Evolutionary conservation across 2,329 filamentous ascomycete genomes (phyloP).

Genomic region (Fusarium sp.): DNA sequence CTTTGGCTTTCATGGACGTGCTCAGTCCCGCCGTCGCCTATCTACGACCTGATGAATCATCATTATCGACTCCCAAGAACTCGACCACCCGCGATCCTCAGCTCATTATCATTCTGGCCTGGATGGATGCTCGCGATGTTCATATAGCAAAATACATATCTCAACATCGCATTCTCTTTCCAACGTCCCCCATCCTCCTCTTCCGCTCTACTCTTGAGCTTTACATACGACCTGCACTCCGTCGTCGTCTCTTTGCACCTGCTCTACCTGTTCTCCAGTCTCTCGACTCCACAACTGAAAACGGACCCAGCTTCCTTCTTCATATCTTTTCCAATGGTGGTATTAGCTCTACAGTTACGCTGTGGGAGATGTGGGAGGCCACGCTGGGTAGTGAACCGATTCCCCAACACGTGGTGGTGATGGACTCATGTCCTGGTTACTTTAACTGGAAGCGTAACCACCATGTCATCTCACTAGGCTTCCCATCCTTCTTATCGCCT

Average conservation of each 20-base stretch:
- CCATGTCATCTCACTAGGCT: constrained; percentile 52
- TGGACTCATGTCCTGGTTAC: constrained; percentile 62
- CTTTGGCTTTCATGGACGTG: constrained; percentile 52
- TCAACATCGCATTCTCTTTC: constrained; percentile 58
- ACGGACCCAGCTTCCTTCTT: constrained; percentile 53
- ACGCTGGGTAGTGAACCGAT: constrained; percentile 44
- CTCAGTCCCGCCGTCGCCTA: constrained; percentile 54
- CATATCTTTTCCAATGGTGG: constrained; percentile 67
- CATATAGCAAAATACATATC: constrained; percentile 65
- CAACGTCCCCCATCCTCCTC: constrained; percentile 59
- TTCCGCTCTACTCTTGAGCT: constrained; percentile 55
- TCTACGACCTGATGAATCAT: constrained; percentile 36
- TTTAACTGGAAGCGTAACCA: constrained; percentile 55
- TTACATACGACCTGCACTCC: constrained; percentile 49
- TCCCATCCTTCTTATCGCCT: constrained; percentile 51
- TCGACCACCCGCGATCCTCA: constrained; percentile 50
- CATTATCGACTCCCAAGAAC: not conserved
- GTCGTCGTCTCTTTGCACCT: constrained; percentile 51
- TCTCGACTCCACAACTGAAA: constrained; percentile 36
- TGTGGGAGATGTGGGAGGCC: constrained; percentile 38
- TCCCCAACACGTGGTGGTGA: constrained; percentile 57
- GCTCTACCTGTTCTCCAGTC: constrained; percentile 55
- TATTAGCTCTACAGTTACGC: constrained; percentile 54
- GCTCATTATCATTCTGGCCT: constrained; percentile 60
- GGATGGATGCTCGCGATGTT: constrained; percentile 62